A percentile compares a stretch with the other conserved stretches of the same genome.
Conservation (phyloP, 768 basidiomycete species). For the Serpula lacrymans region DNA sequence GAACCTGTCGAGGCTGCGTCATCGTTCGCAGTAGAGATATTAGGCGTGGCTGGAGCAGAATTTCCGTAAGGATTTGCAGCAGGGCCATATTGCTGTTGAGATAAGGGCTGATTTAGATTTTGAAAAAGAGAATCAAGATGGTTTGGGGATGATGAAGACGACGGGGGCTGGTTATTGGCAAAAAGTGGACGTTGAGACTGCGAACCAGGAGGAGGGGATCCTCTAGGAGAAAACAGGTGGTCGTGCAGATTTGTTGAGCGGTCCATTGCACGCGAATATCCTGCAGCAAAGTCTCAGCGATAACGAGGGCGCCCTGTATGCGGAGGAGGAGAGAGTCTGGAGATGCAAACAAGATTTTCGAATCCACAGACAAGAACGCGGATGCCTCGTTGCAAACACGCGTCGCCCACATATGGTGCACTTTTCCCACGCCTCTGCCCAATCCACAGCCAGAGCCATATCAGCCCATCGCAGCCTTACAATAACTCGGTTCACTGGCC, state of each 20-base stretch:
- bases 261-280: no score
- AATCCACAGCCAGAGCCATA: no score
- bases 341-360: no score
- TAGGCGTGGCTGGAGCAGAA: slow-evolving; percentile 44
- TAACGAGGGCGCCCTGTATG: no score
- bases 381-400: no score
- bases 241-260: slow-evolving; percentile 15
- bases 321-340: no score
- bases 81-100: slow-evolving; percentile 37
- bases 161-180: slow-evolving; percentile 32
- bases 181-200: slow-evolving; percentile 29
- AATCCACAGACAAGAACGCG: no score
- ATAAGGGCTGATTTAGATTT: slow-evolving; percentile 37
- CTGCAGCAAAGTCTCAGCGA: no score
- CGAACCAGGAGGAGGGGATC: slow-evolving; percentile 47
- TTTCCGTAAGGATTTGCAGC: slow-evolving; percentile 35
- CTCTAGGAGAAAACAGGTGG: slow-evolving; percentile 52
- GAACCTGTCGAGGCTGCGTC: slow-evolving; percentile 40
- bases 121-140: slow-evolving; percentile 72
- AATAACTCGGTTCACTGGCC: no score
- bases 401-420: no score
- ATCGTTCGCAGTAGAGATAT: slow-evolving; percentile 36
- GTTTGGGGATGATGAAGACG: slow-evolving; percentile 46
- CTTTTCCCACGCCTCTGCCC: no score
- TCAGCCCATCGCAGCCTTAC: no score